Evolutionary conservation across 805 yeast genomes (phyloP).

Genomic region (Wickerhamomyces sydowiorum): DNA sequence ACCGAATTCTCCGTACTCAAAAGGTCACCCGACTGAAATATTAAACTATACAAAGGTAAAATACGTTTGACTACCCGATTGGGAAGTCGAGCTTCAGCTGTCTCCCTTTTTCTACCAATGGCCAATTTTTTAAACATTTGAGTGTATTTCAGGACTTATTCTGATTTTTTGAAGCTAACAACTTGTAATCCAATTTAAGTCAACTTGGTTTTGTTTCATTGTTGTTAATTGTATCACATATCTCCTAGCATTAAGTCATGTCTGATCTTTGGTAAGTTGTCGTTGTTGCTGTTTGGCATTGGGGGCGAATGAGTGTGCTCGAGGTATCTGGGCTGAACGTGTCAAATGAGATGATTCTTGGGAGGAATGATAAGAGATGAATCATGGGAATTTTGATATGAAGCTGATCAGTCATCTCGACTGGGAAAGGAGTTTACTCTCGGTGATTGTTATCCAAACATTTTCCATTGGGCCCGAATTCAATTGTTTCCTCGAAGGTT

Average conservation of each 20-base stretch:
- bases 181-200: neutral
- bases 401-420: neutral
- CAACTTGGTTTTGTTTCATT: neutral
- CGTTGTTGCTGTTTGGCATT: neutral
- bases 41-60: too few species aligned
- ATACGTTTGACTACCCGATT: neutral
- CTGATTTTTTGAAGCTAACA: neutral
- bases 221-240: neutral
- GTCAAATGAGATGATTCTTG: neutral
- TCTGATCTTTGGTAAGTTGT: conserved; percentile 70
- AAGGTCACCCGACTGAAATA: neutral
- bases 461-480: too few species aligned
- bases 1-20: neutral
- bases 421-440: too few species aligned
- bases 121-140: neutral
- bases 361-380: neutral
- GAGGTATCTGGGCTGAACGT: conserved; percentile 2
- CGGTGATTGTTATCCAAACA: too few species aligned
- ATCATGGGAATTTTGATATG: neutral
- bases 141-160: neutral
- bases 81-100: neutral
- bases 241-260: conserved; percentile 29
- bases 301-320: neutral
- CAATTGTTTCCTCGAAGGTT: too few species aligned
- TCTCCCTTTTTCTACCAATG: neutral